Base-by-base conservation (phyloP, 441 rosid species). In the Croton setiger region DNA sequence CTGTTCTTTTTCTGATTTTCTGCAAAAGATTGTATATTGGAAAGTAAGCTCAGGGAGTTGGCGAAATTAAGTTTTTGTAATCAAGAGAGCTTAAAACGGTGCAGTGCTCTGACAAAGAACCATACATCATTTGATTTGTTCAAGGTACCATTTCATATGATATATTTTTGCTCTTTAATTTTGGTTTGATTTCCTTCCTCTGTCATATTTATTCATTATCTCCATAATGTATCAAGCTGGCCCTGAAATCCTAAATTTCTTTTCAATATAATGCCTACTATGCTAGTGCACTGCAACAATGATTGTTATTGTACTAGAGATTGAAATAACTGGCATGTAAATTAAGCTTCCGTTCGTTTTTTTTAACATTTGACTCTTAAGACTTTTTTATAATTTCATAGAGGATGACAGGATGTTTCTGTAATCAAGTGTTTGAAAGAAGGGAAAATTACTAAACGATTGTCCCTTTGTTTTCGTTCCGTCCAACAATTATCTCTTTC, bases 1-100 rank as follows among this genome's bases (percentile, higher is more conserved):
- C 41, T 37, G 41, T 37, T 37, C 2, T 37, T 5, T 37, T 37
- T 37, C 7, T 37, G 41, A 37, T 37, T 37, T 0, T 2, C 3
- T 5, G 41, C 7, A 37, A 37, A 37, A 37, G 41, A 8, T 37
- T 37, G 41, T 37, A 37, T 37, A 37, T 37, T 4, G 41, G 41
- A 37, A 37, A 37, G 7, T 8, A 37, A 8, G 41, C 7, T 37
- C 41, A 37, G 41, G 7, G 7, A 37, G 7, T 37, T 5, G 41
- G 7, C 41, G 7, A 3, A 37, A 37, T 4, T 37, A 37, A 37
- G 4, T 37, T 37, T 4, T 37, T 37, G 41, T 37, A 37, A 37
- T 37, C 84, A 96, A 96, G 79, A 89, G 96, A 96, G 96, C 87
- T 84, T 96, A 82, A 96, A 96, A 82, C 85, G 99, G 57, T 96